Base-by-base conservation (phyloP, 2,329 filamentous ascomycete genomes). In the Fusarium penzigii region DNA sequence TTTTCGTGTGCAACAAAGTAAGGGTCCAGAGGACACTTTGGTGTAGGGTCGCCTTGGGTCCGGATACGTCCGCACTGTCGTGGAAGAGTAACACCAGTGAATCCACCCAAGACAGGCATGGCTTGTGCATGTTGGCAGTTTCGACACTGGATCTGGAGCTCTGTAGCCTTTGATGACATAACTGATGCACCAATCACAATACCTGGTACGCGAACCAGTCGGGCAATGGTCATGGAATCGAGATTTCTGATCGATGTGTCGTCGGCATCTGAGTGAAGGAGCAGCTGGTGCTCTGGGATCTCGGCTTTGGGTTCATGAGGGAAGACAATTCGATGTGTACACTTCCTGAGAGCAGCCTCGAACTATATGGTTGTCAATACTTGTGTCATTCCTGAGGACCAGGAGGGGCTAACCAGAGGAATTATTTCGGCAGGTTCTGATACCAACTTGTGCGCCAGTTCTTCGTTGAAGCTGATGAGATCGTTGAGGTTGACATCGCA, bases 151-250 rank as follows among this genome's bases (percentile, higher is more conserved):
- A 99, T 88, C 55, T 89, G 83, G 20, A 99, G 80, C 25, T 86
- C 80, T 7, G 92, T 97, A 6, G 94, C 91, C 77, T 99, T 97
- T 12, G 93, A 97, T 2, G 92, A 96, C 71, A 97, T 88, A 16
- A 96, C 96, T 1, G 93, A 97, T 43, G 94, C 94, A 43, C 94
- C 93, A 60, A 99, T 99, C 53, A 99, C 91, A 59, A 99, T 99
- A 46, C 94, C 95, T 1, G 94, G 94, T 51, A 99, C 96, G 51
- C 93, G 86, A 39, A 99, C 93, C n/a, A 99, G 87, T 63, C 92
- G 87, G 6, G 93, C 92, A 62, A 99, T 95, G 58, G 91, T 93
- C 57, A 89, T 88, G 9, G 94, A 95, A 65, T 95, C 94, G 39
- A 99, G 83, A 62, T 97, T 92, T 59, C 94, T 89, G 64, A 99